Evolutionary conservation across 106 monocot species (phyloP), one percentile per base, ranked within the genome.

Genomic region (Vanilla planifolia): DNA sequence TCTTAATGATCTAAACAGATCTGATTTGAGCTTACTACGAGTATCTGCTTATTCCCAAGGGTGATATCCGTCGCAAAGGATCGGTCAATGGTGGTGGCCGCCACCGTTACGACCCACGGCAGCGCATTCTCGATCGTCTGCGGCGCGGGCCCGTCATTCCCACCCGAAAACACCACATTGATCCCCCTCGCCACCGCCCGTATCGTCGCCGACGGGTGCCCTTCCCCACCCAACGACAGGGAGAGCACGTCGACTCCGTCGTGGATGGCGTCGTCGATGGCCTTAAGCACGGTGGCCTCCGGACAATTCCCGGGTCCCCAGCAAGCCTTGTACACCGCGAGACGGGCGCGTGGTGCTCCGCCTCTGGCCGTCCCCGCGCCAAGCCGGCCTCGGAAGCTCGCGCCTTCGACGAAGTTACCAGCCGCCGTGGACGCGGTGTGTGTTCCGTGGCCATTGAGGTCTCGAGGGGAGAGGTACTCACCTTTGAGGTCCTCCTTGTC

Each of bases 261-360:
- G 5, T 77, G 63, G 9, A 99, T 85, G 15, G 98, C 98, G 34
- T 60, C 61, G 42, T 99, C 98, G 67, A 99, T 74, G 29, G 81
- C 98, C 3, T 79, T 79, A 33, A 99, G 77, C 10, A 99, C 92
- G 59, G 92, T 92, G 24, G 92, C 88, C 71, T 85, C 85, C 70
- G 92, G 82, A 65, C 98, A 99, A 0, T 88, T 92, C n/a, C 98
- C 92, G 3, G 41, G 23, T 1, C 70, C 67, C 98, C 98, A 99
- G 72, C 98, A 99, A 30, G 92, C 98, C 77, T 99, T 99, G 82
- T 99, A 99, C 1, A 64, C 80, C 1, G 98, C 91, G 14, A 99
- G 26, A 13, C 98, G 79, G 5, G 92, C 85, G 14, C 70, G 59
- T 2, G 67, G 16, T 3, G 88, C 74, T 92, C 92, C 88, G 37